Evolutionary conservation across 768 basidiomycete species (phyloP).

Genomic region (Baorangia bicolor): DNA sequence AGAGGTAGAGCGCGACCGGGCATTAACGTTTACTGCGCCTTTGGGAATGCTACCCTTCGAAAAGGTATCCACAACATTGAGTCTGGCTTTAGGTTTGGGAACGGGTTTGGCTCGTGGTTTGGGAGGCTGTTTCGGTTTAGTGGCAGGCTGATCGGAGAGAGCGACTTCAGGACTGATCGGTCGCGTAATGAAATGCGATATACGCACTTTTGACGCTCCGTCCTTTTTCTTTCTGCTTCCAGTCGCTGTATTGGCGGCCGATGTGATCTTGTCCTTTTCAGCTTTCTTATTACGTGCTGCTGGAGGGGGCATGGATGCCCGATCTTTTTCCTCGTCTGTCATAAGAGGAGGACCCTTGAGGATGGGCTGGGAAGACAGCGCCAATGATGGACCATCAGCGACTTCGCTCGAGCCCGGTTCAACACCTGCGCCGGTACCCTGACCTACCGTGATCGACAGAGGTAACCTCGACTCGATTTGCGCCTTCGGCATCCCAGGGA

Average conservation of each 20-base stretch:
- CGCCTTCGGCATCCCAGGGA: background rate
- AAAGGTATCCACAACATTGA: conserved; percentile 7
- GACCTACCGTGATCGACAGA: background rate
- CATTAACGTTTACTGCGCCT: conserved; percentile 26
- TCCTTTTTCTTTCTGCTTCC: conserved; percentile 40
- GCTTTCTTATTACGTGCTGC: conserved; percentile 24
- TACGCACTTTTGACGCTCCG: conserved; percentile 21
- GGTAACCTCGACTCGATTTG: conserved; percentile 1
- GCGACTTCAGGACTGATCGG: background rate
- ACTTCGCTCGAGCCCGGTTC: conserved; percentile 2
- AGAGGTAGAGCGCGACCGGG: conserved; percentile 70
- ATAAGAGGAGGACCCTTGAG: conserved; percentile 9
- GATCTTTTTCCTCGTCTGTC: conserved; percentile 34
- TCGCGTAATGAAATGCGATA: background rate
- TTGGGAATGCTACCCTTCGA: conserved; percentile 24
- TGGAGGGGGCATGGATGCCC: conserved; percentile 62
- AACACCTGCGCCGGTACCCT: background rate
- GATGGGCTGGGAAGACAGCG: conserved; percentile 4
- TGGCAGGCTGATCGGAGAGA: conserved; percentile 12
- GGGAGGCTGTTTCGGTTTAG: conserved; percentile 29
- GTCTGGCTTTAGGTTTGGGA: conserved; percentile 30
- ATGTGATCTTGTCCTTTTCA: conserved; percentile 22
- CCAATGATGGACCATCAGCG: background rate
- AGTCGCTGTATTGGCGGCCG: background rate
- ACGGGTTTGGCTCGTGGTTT: conserved; percentile 34